Evolutionary conservation across 345 rosid species (phyloP), one percentile per base, ranked within the genome.

Genomic region (Euphorbia pulcherrima): DNA sequence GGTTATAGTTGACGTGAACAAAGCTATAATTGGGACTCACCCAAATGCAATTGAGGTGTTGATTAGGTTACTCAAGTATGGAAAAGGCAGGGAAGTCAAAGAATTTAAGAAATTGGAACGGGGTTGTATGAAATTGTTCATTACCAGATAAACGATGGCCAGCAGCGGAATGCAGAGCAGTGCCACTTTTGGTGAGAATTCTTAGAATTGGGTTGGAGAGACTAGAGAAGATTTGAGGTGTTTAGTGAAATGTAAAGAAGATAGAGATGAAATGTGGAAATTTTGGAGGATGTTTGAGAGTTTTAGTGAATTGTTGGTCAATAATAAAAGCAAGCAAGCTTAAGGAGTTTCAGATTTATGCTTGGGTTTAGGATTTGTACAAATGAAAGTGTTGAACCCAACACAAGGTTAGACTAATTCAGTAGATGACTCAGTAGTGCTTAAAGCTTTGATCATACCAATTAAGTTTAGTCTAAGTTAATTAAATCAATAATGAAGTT

Each of bases 1-100:
- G 64, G 96, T 97, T 1, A 92, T 90, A 0, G 93, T 94, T 1
- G 97, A 94, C 72, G 99, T 94, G 65, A 94, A 94, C 68, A 94
- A 94, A 72, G 97, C 97, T 9, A 88, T 88, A 2, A 88, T 94
- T 59, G 99, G 99, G 0, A 87, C 86, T 3, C 83, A 85, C 69
- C 96, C 97, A 2, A 78, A 68, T 67, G 97, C 90, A 47, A 87
- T 94, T 62, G 64, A 74, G 44, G 76, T 85, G 13, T 77, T 94
- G 48, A 86, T 92, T 18, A 57, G 73, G 66, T 84, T 92, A 57
- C 75, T 92, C 4, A 75, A 81, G 29, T 48, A 72, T 37, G 99
- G 97, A 11, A 84, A 81, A 65, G 85, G 76, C 1, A 67, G 97
- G 72, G 97, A 86, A 68, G 86, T 76, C 73, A 94, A n/a, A n/a